These are phyloP conservation scores for Fonticula alba DNA, from an alignment of 78 protist species.

Conservation along the genomic window DNA sequence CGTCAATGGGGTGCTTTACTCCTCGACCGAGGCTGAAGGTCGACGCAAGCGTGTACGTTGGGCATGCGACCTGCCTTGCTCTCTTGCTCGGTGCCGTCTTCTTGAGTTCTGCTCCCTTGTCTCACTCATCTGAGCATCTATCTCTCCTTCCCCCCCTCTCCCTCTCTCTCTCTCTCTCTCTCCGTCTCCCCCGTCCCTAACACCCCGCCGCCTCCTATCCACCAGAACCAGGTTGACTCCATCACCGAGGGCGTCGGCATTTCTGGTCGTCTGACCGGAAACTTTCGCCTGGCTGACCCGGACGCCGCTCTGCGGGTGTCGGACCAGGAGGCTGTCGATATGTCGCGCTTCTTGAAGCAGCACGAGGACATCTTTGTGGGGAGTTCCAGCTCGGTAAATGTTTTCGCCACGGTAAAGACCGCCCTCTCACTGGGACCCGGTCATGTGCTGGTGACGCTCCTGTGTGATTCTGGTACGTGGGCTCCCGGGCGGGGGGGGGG, in stretches of 20 bases:
- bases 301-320: constrained; percentile 33
- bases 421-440: constrained; percentile 47
- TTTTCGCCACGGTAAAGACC: constrained; percentile 42
- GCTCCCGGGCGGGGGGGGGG: too few species aligned
- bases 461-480: background rate
- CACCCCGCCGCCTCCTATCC: too few species aligned
- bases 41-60: too few species aligned
- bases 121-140: too few species aligned
- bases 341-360: constrained; percentile 41
- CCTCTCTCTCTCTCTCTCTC: too few species aligned
- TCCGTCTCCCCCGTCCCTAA: too few species aligned
- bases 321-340: constrained; percentile 43
- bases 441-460: constrained; percentile 38
- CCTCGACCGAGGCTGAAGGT: constrained; percentile 3
- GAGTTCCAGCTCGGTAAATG: constrained; percentile 43
- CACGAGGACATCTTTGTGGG: constrained; percentile 63
- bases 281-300: constrained; percentile 33
- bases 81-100: background rate
- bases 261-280: constrained; percentile 32
- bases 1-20: background rate
- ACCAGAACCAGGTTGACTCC: constrained; percentile 2
- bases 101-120: background rate
- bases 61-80: background rate
- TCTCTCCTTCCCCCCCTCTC: too few species aligned
- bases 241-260: constrained; percentile 36